Evolutionary conservation across 208 protist species (phyloP).

Genomic region (Trypanosoma rangeli): DNA sequence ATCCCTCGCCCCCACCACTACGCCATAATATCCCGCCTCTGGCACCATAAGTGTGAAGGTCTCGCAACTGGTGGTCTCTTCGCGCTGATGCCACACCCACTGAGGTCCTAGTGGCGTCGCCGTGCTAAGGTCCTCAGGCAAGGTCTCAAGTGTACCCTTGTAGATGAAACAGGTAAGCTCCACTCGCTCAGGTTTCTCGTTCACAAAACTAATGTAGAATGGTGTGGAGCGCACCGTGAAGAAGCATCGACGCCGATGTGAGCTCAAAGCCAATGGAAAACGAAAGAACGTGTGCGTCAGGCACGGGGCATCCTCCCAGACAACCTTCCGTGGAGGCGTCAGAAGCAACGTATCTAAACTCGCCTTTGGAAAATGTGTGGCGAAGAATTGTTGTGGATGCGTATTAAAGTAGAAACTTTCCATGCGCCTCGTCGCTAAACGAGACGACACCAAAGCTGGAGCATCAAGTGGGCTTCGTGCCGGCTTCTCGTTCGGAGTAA

Average conservation of each 20-base stretch:
- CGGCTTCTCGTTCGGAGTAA: slow-evolving; percentile 1
- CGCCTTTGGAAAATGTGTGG: slow-evolving; percentile 55
- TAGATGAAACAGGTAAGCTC: slow-evolving; percentile 84
- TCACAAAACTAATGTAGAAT: slow-evolving; percentile 63
- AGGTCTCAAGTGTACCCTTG: slow-evolving; percentile 44
- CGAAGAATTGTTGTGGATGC: slow-evolving; percentile 55
- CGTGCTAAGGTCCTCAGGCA: slow-evolving; percentile 45
- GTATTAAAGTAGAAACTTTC: slow-evolving; percentile 81
- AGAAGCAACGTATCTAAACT: slow-evolving; percentile 41
- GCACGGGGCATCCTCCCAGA: slow-evolving; percentile 58
- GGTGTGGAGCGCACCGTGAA: slow-evolving; percentile 57
- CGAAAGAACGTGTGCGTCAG: slow-evolving; percentile 69
- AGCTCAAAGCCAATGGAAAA: slow-evolving; percentile 41
- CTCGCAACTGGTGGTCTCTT: slow-evolving; percentile 48
- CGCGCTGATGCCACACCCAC: slow-evolving; percentile 85
- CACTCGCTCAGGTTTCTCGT: slow-evolving; percentile 45
- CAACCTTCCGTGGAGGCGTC: slow-evolving; percentile 30
- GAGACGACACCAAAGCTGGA: slow-evolving; percentile 10
- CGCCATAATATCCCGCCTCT: slow-evolving; percentile 65
- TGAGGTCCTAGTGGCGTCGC: slow-evolving; percentile 43
- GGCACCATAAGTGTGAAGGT: slow-evolving; percentile 86
- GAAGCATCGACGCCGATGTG: slow-evolving; percentile 45
- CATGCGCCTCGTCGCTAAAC: slow-evolving; percentile 2
- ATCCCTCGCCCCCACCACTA: slow-evolving; percentile 63
- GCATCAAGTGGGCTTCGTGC: slow-evolving; percentile 18